Percentiles rank a stretch among this genome's conserved stretches.
phyloP scores from a whole-genome alignment of 2,329 filamentous ascomycete genomes.

The Pyrenochaeta sp. region DNA sequence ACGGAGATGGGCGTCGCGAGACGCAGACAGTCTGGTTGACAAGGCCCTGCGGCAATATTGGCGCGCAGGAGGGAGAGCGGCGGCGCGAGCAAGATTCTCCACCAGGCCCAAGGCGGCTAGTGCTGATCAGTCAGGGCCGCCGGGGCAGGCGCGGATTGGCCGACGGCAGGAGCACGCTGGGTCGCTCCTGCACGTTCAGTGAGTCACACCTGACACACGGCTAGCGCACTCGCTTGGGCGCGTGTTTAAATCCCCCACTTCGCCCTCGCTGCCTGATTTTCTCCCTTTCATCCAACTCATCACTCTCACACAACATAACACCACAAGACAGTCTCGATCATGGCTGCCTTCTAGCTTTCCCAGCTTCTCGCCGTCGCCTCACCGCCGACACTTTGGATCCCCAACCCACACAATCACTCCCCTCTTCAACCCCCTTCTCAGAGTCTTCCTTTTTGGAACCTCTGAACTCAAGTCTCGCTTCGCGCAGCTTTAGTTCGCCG shows the following conservation, averaged over 20 bases:
- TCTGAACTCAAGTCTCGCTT: slow-evolving; percentile 73
- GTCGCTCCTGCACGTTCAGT: slow-evolving; percentile 23
- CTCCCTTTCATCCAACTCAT: slow-evolving; percentile 29
- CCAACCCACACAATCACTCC: slow-evolving; percentile 27
- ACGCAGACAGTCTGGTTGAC: too few relatives aligned
- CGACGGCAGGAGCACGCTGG: slow-evolving; percentile 1
- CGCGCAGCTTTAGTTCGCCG: slow-evolving; percentile 63
- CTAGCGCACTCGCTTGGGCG: slow-evolving; percentile 28
- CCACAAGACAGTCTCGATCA: slow-evolving; percentile 42
- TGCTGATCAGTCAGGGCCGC: slow-evolving; percentile 19
- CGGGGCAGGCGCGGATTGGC: slow-evolving; percentile 14
- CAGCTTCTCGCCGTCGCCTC: slow-evolving; percentile 33
- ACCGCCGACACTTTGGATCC: slow-evolving; percentile 43
- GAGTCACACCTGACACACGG: slow-evolving; percentile 26
- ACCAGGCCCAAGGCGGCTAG: slow-evolving; percentile 10
- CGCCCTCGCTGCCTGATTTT: slow-evolving; percentile 42
- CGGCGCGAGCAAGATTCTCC: neutral
- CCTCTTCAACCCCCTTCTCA: slow-evolving; percentile 42
- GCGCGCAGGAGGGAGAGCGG: too few relatives aligned
- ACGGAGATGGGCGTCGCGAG: too few relatives aligned
- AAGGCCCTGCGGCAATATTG: too few relatives aligned
- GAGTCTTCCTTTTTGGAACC: slow-evolving; percentile 52
- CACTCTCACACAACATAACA: slow-evolving; percentile 25
- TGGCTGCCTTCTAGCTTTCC: slow-evolving; percentile 50
- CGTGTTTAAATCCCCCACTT: slow-evolving; percentile 33